phyloP scores from a whole-genome alignment of 495 filamentous ascomycete genomes.

The Haplographium delicatum region DNA sequence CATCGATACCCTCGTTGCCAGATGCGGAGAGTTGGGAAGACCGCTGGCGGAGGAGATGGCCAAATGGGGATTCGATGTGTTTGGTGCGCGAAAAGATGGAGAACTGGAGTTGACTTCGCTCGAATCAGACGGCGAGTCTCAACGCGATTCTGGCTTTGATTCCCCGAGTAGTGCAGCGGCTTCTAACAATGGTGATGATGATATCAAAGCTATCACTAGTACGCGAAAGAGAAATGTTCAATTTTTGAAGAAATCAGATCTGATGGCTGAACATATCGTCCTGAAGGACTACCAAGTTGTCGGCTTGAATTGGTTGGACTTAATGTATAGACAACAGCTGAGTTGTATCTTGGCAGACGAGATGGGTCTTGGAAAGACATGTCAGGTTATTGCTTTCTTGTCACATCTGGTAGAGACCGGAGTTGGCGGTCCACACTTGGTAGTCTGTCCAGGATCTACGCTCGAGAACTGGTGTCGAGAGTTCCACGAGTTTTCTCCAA shows the following conservation, averaged over 20 bases:
- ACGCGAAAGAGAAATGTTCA: constrained; percentile 31
- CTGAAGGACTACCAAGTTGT: constrained; percentile 94
- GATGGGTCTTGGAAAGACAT: constrained; percentile 97
- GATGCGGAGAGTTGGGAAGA: constrained; percentile 65
- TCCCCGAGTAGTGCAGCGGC: constrained; percentile 54
- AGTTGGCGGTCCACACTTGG: constrained; percentile 70
- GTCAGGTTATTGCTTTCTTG: constrained; percentile 90
- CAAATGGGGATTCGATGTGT: constrained; percentile 72
- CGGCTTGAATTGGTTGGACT: constrained; percentile 86
- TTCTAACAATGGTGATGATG: constrained; percentile 44
- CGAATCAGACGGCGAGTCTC: constrained; percentile 31
- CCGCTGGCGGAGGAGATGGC: constrained; percentile 65
- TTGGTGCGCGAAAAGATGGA: constrained; percentile 54
- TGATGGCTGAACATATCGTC: constrained; percentile 62
- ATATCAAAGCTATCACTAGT: constrained; percentile 26
- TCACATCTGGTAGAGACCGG: constrained; percentile 68
- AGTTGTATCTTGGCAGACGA: constrained; percentile 94
- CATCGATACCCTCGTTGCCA: constrained; percentile 69
- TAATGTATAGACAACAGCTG: constrained; percentile 70
- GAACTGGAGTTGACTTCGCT: constrained; percentile 66
- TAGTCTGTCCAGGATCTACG: constrained; percentile 88
- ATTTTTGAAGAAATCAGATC: constrained; percentile 64
- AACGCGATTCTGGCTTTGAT: constrained; percentile 66
- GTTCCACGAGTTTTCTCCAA: constrained; percentile 81
- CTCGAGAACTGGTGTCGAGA: constrained; percentile 94